These are phyloP conservation scores for Besnoitia besnoiti DNA, from an alignment of 169 alveolate species.

Conservation along the genomic window DNA sequence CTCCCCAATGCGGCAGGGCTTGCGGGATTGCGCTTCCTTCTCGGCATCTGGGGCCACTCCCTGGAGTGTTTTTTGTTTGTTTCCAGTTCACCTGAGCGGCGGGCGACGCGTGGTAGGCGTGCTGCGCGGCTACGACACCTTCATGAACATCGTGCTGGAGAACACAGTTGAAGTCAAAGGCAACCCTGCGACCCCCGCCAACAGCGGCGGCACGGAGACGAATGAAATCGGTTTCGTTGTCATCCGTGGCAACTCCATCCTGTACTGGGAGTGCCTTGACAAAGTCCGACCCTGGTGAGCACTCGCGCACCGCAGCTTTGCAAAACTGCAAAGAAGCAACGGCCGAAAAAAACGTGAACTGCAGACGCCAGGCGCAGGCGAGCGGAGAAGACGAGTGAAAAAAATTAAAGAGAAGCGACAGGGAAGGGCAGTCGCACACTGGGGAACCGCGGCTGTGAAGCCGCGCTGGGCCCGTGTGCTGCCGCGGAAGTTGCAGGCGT, in stretches of 20 bases:
- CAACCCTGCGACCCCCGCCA: slow-evolving; percentile 66
- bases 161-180: slow-evolving; percentile 91
- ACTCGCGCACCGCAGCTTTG: background rate
- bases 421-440: background rate
- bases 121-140: slow-evolving; percentile 97
- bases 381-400: background rate
- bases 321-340: background rate
- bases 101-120: slow-evolving; percentile 95
- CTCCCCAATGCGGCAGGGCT: too few relatives aligned
- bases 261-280: slow-evolving; percentile 99
- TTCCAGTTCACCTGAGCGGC: slow-evolving; percentile 83
- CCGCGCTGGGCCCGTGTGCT: too few relatives aligned
- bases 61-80: background rate
- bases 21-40: too few relatives aligned
- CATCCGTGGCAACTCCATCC: slow-evolving; percentile 97
- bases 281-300: slow-evolving; percentile 79
- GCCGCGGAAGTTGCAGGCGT: too few relatives aligned
- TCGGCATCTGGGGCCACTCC: too few relatives aligned
- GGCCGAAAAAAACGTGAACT: background rate
- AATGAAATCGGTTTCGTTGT: slow-evolving; percentile 96
- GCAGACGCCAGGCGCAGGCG: background rate
- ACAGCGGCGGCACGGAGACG: slow-evolving; percentile 71
- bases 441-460: too few relatives aligned
- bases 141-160: slow-evolving; percentile 98
- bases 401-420: background rate